Evolutionary conservation across 164 flowering plant genomes (phyloP), one percentile per base, ranked within the genome.

Genomic region (Platanus orientalis): DNA sequence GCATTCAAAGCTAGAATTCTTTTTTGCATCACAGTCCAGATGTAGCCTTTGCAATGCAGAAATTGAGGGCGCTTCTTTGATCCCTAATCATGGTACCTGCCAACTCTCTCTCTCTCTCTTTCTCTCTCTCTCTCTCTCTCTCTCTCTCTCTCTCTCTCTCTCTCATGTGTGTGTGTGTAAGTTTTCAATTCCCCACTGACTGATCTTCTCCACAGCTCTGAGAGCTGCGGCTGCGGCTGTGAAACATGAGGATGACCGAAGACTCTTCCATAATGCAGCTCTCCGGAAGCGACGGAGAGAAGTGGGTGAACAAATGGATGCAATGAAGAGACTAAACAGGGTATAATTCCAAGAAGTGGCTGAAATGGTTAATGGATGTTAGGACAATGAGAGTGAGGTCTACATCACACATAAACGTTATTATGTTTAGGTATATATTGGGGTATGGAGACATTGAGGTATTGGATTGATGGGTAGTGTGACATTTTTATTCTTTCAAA

Each of bases 221-320:
- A 85, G 98, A 84, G 96, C 96, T 64, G 98, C 98, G 1, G 96
- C 98, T 63, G 78, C 83, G 25, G 93, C 96, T 51, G 87, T 93
- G 53, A 93, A 82, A 81, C 83, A 82, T 57, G 96, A 93, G 80
- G 96, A 92, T 80, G 90, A 89, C 57, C 69, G 87, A 36, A 84
- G 96, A 68, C 85, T 88, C 54, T 88, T 92, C 71, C 96, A 88
- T 61, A 88, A 84, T 79, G 87, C 96, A 40, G 73, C 90, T 62
- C 81, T 86, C 4, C 83, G 97, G 11, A 93, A 90, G 73, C 85
- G 96, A 48, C 72, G 96, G 64, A 93, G 83, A 79, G 96, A 90
- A 73, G 78, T 78, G 56, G 83, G 84, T 58, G 91, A 92, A 63
- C 84, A 76, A 24, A 73, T 65, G 28, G 87, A 80, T 75, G 26